Conservation (phyloP, 441 rosid species). For the Melastoma candidum region DNA sequence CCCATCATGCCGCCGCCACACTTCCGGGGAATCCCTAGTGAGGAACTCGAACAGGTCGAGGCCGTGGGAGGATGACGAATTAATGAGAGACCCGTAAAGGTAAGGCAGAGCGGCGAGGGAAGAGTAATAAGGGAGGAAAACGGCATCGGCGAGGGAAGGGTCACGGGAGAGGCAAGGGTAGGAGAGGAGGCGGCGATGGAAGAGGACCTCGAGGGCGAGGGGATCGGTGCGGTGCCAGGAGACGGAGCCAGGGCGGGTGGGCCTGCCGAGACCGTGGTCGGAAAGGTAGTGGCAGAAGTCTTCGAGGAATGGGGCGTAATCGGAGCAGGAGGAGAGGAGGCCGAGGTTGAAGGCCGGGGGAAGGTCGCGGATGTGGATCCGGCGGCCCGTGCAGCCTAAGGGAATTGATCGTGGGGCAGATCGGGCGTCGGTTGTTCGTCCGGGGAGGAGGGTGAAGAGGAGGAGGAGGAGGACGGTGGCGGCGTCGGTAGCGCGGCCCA, state of each 20-base stretch:
- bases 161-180: conserved; percentile 76
- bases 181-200: conserved; percentile 76
- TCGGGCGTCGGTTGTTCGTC: too few species aligned
- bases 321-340: conserved; percentile 69
- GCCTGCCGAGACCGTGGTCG: conserved; percentile 83
- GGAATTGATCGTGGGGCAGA: too few species aligned
- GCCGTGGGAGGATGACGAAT: conserved; percentile 63
- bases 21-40: conserved; percentile 26
- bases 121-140: conserved; percentile 75
- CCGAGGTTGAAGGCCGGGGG: conserved; percentile 76
- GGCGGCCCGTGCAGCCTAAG: conserved; percentile 46
- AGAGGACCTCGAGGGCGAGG: conserved; percentile 53
- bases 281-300: conserved; percentile 59
- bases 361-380: conserved; percentile 80
- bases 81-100: conserved; percentile 62
- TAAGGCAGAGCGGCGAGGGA: conserved; percentile 67
- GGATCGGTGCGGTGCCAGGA: conserved; percentile 88
- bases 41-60: conserved; percentile 47
- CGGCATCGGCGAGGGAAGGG: conserved; percentile 56
- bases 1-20: conserved; percentile 53
- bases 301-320: conserved; percentile 39
- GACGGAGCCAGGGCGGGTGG: conserved; percentile 66
- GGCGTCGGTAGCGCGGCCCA: too few species aligned
- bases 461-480: too few species aligned
- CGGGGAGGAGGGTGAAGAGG: too few species aligned